Conservation (phyloP, 23 red algal genomes). For the Chondrus crispus region DNA sequence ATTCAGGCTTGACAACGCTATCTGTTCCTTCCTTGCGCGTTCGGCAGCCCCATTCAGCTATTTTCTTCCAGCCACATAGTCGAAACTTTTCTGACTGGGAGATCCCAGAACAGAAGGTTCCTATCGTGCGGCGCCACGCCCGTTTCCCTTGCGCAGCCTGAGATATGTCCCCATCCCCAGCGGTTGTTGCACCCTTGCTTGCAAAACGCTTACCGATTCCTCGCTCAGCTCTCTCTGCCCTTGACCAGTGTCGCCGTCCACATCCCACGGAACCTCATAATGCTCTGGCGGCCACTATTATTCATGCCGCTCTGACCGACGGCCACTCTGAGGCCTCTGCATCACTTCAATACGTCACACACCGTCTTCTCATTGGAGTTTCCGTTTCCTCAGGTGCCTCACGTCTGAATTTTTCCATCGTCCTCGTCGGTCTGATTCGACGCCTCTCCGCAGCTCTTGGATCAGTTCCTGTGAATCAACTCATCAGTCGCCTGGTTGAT, state of each 20-base stretch:
- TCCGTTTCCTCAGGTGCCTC: slow-evolving; percentile 20
- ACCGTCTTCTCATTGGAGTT: slow-evolving; percentile 45
- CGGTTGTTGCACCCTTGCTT: too few species aligned
- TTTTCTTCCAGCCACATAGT: too few species aligned
- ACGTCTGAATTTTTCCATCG: slow-evolving; percentile 27
- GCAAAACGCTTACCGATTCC: too few species aligned
- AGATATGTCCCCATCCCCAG: too few species aligned
- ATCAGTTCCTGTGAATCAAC: not conserved
- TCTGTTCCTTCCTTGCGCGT: too few species aligned
- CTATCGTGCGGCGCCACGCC: too few species aligned
- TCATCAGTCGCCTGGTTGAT: not conserved
- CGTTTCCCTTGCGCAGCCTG: too few species aligned
- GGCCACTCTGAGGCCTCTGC: not conserved
- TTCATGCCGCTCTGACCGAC: not conserved
- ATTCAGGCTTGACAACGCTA: too few species aligned
- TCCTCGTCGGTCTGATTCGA: slow-evolving; percentile 8
- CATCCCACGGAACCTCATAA: not conserved
- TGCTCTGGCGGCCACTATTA: not conserved
- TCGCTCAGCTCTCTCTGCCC: not conserved
- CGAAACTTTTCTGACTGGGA: too few species aligned
- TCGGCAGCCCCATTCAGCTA: too few species aligned
- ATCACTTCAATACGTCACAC: slow-evolving; percentile 12
- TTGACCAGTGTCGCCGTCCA: not conserved
- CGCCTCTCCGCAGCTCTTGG: not conserved
- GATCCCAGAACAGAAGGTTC: too few species aligned